Evolutionary conservation across 192 early-diverging fungal genomes (phyloP).

Genomic region (Umbelopsis vinacea): DNA sequence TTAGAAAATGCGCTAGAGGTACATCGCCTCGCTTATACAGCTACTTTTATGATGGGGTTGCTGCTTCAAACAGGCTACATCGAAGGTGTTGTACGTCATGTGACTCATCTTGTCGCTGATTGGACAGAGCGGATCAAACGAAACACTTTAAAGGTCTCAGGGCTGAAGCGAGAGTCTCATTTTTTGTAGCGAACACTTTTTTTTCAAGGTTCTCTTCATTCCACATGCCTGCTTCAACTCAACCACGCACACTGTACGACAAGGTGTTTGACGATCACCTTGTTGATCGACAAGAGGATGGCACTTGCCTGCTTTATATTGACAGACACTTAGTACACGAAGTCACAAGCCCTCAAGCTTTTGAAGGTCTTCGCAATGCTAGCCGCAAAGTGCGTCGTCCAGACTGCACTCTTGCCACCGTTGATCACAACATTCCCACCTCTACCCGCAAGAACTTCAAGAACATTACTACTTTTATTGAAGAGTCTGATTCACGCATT

Average conservation of each 20-base stretch:
- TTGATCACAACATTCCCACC: slow-evolving; percentile 79
- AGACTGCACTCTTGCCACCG: slow-evolving; percentile 69
- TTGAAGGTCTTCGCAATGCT: slow-evolving; percentile 68
- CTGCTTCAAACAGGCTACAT: neutral
- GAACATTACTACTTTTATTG: slow-evolving; percentile 61
- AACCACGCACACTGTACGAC: slow-evolving; percentile 66
- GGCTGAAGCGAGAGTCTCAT: neutral
- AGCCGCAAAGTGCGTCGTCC: slow-evolving; percentile 56
- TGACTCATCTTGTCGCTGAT: slow-evolving; percentile 10
- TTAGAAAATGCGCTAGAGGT: neutral
- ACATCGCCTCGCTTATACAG: neutral
- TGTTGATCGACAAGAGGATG: slow-evolving; percentile 58
- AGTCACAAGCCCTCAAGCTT: slow-evolving; percentile 72
- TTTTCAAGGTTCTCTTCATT: neutral
- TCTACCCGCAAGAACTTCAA: slow-evolving; percentile 54
- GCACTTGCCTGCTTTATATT: slow-evolving; percentile 70
- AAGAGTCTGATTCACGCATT: slow-evolving; percentile 59
- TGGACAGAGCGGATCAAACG: slow-evolving; percentile 4
- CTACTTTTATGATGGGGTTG: neutral
- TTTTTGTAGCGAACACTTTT: neutral
- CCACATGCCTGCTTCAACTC: slow-evolving; percentile 17
- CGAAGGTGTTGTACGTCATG: neutral
- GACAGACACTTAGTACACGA: slow-evolving; percentile 75
- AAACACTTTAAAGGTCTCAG: neutral
- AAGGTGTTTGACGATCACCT: slow-evolving; percentile 70